A percentile compares a stretch with the other conserved stretches of the same genome.
Conservation (phyloP, 2,329 filamentous ascomycete species). For the Cadophora gregata region DNA sequence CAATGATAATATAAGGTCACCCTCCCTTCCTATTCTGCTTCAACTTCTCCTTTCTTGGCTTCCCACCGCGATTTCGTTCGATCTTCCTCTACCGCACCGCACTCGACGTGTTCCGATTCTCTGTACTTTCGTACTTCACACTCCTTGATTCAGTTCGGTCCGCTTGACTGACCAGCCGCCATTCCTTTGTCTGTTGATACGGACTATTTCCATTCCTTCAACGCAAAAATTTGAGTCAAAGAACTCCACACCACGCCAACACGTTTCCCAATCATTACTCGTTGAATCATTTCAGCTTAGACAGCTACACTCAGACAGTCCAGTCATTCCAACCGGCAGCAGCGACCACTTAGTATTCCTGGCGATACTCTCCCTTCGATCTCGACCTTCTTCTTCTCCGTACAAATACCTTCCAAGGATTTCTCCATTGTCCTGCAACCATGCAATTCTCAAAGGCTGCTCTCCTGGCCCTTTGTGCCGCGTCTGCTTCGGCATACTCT, state of each 20-base stretch:
- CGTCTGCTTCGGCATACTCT: slow-evolving; percentile 35
- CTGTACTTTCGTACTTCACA: slow-evolving; percentile 28
- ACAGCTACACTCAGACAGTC: slow-evolving; percentile 32
- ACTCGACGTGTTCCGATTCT: slow-evolving; percentile 22
- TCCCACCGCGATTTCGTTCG: slow-evolving; percentile 13
- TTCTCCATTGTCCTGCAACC: slow-evolving; percentile 22
- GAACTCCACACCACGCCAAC: slow-evolving; percentile 35
- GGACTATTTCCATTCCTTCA: slow-evolving; percentile 38
- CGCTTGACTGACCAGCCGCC: too few species aligned
- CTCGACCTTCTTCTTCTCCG: slow-evolving; percentile 3
- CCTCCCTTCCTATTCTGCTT: background rate
- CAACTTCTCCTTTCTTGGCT: slow-evolving; percentile 11
- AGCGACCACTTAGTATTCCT: slow-evolving; percentile 33
- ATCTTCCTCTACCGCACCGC: slow-evolving; percentile 14
- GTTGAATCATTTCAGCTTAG: slow-evolving; percentile 35
- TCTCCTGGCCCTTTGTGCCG: slow-evolving; percentile 34
- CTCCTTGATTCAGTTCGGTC: slow-evolving; percentile 36
- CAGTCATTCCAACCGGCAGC: slow-evolving; percentile 28
- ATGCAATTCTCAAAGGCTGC: slow-evolving; percentile 39
- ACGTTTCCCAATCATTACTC: slow-evolving; percentile 27
- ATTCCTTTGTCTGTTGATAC: slow-evolving; percentile 41
- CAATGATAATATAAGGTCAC: slow-evolving; percentile 8
- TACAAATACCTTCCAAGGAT: slow-evolving; percentile 12
- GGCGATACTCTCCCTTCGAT: slow-evolving; percentile 33
- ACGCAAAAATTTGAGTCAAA: slow-evolving; percentile 38